Evolutionary conservation across 345 rosid genomes (phyloP).

Genomic region (Lagerstroemia speciosa): DNA sequence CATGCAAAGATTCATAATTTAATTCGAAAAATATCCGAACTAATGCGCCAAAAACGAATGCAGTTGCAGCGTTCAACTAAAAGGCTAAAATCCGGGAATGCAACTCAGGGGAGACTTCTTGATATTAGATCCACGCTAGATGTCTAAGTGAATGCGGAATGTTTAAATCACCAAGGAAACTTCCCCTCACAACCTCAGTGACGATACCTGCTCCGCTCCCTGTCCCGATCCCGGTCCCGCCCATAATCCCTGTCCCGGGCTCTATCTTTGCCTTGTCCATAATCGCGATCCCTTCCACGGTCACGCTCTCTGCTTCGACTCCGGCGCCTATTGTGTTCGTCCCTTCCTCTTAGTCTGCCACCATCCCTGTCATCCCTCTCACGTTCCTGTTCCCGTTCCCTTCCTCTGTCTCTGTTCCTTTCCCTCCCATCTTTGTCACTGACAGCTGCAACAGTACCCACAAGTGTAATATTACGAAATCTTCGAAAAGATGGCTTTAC

Average conservation of each 20-base stretch:
- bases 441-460: conserved; percentile 32
- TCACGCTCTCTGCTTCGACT: conserved; percentile 69
- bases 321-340: conserved; percentile 53
- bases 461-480: neutral
- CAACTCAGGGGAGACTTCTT: neutral
- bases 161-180: neutral
- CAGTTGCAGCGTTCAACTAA: neutral
- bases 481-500: neutral
- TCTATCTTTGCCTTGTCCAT: conserved; percentile 45
- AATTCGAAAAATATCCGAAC: neutral
- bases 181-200: conserved; percentile 19
- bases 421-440: conserved; percentile 63
- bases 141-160: neutral
- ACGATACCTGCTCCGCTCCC: conserved; percentile 38
- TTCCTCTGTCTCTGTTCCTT: conserved; percentile 72
- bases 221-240: conserved; percentile 14
- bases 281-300: conserved; percentile 48
- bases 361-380: conserved; percentile 38
- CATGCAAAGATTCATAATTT: neutral
- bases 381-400: conserved; percentile 26
- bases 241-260: conserved; percentile 38
- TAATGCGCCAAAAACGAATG: neutral
- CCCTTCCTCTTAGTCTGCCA: conserved; percentile 44
- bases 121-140: neutral
- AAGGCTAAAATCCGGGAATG: neutral